Conservation (phyloP, 1,284 basidiomycete genomes). For the Sporisorium scitamineum region DNA sequence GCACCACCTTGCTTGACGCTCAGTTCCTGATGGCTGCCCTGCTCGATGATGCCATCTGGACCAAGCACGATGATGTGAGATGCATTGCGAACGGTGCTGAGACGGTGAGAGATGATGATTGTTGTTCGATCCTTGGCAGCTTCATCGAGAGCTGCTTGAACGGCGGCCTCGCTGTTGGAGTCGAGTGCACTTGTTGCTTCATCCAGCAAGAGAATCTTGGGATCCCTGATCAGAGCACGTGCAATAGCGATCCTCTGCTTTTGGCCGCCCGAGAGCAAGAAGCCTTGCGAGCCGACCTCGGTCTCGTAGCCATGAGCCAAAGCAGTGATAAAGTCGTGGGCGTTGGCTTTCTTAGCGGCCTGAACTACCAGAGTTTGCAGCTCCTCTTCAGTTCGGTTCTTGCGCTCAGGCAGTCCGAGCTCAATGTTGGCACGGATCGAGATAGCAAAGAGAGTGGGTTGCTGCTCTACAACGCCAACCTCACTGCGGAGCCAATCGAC, state of each 20-base stretch:
- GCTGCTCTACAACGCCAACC: conserved; percentile 81
- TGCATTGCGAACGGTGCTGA: conserved; percentile 7
- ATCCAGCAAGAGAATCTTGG: conserved; percentile 53
- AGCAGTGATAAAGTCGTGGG: conserved; percentile 29
- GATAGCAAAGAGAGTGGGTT: conserved; percentile 85
- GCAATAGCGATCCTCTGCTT: conserved; percentile 40
- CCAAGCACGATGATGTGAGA: conserved; percentile 55
- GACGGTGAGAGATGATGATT: conserved; percentile 5
- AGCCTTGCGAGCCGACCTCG: conserved; percentile 42
- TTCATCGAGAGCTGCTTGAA: conserved; percentile 40
- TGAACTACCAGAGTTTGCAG: conserved; percentile 22
- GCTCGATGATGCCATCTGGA: conserved; percentile 47
- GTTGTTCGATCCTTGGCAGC: conserved; percentile 6
- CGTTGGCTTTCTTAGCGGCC: conserved; percentile 49
- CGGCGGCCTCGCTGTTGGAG: conserved; percentile 74
- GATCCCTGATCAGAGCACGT: conserved; percentile 40
- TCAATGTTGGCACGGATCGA: conserved; percentile 49
- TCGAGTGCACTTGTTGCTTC: conserved; percentile 88
- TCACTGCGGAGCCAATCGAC: conserved; percentile 65
- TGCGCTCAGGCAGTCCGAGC: conserved; percentile 63
- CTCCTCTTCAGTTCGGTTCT: conserved; percentile 74
- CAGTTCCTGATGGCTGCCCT: conserved; percentile 52
- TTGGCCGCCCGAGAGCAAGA: conserved; percentile 36
- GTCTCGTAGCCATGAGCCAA: conserved; percentile 42
- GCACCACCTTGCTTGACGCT: not conserved